These are phyloP conservation scores for Chenopodium suecicum DNA, from an alignment of 148 eudicot genomes.

Conservation along the genomic window DNA sequence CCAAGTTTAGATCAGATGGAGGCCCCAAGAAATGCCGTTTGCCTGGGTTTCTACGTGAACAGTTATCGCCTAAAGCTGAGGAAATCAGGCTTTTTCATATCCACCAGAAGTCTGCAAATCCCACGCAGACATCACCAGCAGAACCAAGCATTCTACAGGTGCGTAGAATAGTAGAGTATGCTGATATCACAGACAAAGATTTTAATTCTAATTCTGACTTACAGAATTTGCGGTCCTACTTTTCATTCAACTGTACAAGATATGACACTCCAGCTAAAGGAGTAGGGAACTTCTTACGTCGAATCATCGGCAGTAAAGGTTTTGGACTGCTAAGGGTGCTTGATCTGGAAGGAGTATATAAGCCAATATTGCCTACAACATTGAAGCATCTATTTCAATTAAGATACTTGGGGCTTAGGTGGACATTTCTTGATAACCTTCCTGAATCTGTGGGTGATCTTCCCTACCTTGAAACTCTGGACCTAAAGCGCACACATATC, in stretches of 20 bases:
- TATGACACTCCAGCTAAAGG: conserved; percentile 46
- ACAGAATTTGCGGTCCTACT: conserved; percentile 36
- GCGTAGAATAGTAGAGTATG: conserved; percentile 39
- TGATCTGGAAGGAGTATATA: conserved; percentile 51
- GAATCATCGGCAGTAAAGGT: conserved; percentile 25
- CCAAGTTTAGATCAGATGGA: conserved; percentile 51
- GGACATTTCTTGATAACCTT: conserved; percentile 50
- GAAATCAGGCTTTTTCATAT: conserved; percentile 41
- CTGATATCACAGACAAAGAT: conserved; percentile 21
- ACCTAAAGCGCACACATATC: conserved; percentile 48
- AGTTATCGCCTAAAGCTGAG: conserved; percentile 31
- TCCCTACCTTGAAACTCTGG: conserved; percentile 47
- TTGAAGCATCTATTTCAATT: conserved; percentile 42
- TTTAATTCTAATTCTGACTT: conserved; percentile 4
- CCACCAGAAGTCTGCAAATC: conserved; percentile 6
- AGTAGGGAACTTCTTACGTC: conserved; percentile 38
- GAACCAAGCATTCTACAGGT: not conserved
- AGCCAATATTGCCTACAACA: conserved; percentile 46
- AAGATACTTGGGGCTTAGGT: conserved; percentile 53
- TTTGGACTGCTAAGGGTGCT: conserved; percentile 49
- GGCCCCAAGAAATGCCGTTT: conserved; percentile 38
- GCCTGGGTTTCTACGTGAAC: conserved; percentile 31
- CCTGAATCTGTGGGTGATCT: conserved; percentile 45
- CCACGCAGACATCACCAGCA: not conserved
- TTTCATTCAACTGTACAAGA: conserved; percentile 39